Percentiles rank a stretch among this genome's conserved stretches.
These are phyloP conservation scores for Scytalidium lignicola DNA, from an alignment of 2,329 filamentous ascomycete genomes.

Conservation along the genomic window DNA sequence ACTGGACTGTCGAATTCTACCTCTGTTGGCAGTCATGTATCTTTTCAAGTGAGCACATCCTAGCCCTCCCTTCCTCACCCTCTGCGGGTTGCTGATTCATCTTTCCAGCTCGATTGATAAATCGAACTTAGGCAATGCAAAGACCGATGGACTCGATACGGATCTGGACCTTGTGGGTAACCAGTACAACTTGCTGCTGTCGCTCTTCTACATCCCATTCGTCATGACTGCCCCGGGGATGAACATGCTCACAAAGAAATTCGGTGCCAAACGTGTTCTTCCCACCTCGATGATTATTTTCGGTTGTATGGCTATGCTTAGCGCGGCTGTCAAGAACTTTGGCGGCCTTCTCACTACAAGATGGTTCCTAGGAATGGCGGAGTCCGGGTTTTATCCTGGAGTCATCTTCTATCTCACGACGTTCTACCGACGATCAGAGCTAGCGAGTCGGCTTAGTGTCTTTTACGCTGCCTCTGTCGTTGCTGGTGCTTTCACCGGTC, in stretches of 20 bases:
- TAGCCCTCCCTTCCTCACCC: slow-evolving; percentile 16
- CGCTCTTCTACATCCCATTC: slow-evolving; percentile 59
- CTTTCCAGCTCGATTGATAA: slow-evolving; percentile 23
- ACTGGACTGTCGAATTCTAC: slow-evolving; percentile 37
- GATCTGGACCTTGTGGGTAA: slow-evolving; percentile 37
- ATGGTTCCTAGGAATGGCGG: slow-evolving; percentile 46
- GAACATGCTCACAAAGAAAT: slow-evolving; percentile 20
- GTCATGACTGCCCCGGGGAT: slow-evolving; percentile 45
- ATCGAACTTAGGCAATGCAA: slow-evolving; percentile 37
- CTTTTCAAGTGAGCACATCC: slow-evolving; percentile 32
- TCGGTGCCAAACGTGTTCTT: slow-evolving; percentile 35
- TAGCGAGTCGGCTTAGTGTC: slow-evolving; percentile 52
- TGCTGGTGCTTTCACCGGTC: slow-evolving; percentile 55
- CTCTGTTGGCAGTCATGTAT: slow-evolving; percentile 38
- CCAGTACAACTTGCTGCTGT: slow-evolving; percentile 55
- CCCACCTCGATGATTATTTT: slow-evolving; percentile 40
- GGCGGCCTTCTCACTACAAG: slow-evolving; percentile 41
- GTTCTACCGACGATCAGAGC: slow-evolving; percentile 57
- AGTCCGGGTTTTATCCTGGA: slow-evolving; percentile 48
- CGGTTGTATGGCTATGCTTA: slow-evolving; percentile 44
- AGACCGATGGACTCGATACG: slow-evolving; percentile 35
- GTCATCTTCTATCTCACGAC: slow-evolving; percentile 55
- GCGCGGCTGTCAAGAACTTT: slow-evolving; percentile 43
- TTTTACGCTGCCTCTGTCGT: slow-evolving; percentile 54
- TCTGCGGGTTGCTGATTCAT: background rate